Conservation (phyloP, 257 asterid species). For the Ilex asprella region DNA sequence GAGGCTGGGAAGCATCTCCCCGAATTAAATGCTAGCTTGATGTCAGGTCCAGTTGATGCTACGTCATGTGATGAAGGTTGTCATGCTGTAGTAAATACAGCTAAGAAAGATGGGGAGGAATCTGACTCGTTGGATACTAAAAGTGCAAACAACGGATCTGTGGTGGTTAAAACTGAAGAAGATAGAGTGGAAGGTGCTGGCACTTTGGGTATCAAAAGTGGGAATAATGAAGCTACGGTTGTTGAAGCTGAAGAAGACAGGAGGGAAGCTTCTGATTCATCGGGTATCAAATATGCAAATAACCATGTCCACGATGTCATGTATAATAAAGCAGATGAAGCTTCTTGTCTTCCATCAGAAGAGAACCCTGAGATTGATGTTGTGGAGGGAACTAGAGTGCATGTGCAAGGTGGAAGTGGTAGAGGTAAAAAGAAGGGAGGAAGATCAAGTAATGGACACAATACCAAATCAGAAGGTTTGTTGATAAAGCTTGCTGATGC, state of each 20-base stretch:
- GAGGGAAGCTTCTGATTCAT: too few relatives aligned
- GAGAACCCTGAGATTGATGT: constrained; percentile 5
- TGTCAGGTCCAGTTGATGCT: constrained; percentile 12
- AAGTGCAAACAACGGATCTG: constrained; percentile 5
- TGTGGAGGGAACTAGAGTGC: constrained; percentile 3
- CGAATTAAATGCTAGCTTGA: constrained; percentile 8
- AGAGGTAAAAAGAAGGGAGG: neutral
- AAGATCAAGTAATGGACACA: neutral
- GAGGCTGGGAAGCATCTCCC: constrained; percentile 6
- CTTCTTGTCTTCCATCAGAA: constrained; percentile 2
- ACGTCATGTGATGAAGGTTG: constrained; percentile 11
- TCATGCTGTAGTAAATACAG: neutral
- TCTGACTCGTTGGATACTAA: constrained; percentile 11
- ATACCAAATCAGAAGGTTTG: constrained; percentile 3
- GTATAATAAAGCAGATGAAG: constrained; percentile 6
- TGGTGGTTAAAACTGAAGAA: constrained; percentile 7
- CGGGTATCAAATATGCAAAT: neutral
- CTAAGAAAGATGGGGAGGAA: constrained; percentile 5
- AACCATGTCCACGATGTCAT: neutral
- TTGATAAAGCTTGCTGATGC: constrained; percentile 8
- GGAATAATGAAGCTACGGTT: too few relatives aligned
- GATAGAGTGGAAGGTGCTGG: constrained; percentile 7
- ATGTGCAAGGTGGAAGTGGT: neutral
- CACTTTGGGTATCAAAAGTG: neutral
- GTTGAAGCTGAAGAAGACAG: too few relatives aligned